Percentiles rank a stretch among this genome's conserved stretches.
phyloP scores from a whole-genome alignment of 2,329 filamentous ascomycete genomes.

The Elsinoe arachidis region DNA sequence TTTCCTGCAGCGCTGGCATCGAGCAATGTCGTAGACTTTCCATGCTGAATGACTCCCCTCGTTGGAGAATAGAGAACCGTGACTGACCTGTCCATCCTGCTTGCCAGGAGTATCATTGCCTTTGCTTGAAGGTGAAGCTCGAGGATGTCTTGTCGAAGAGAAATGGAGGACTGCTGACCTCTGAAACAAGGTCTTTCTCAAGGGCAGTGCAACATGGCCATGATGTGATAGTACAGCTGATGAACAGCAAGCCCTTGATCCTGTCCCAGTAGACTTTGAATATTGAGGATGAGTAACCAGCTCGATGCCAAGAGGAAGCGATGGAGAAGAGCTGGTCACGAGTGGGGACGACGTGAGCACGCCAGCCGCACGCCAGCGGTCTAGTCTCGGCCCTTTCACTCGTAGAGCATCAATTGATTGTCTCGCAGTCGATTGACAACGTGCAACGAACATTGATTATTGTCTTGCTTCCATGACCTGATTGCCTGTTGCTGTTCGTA shows the following conservation, averaged over 20 bases:
- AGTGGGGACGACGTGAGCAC: background rate
- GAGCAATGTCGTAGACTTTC: too few relatives aligned
- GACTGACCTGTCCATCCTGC: background rate
- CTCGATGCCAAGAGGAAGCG: conserved; percentile 2
- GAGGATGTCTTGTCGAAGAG: background rate
- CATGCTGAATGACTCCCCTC: too few relatives aligned
- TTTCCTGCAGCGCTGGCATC: background rate
- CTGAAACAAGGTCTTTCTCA: background rate
- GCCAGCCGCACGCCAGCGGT: background rate
- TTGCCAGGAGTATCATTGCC: background rate
- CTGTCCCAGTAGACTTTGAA: background rate
- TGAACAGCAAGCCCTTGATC: background rate
- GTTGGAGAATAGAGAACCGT: background rate
- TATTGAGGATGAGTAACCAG: background rate
- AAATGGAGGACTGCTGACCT: background rate
- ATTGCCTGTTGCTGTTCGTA: background rate
- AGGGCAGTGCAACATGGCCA: background rate
- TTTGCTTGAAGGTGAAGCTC: background rate
- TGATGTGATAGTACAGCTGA: too few relatives aligned
- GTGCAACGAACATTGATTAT: conserved; percentile 8
- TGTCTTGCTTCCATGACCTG: background rate
- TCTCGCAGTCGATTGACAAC: conserved; percentile 6
- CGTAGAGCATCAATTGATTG: background rate
- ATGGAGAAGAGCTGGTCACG: background rate
- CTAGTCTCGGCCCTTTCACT: background rate